Evolutionary conservation across 2,329 filamentous ascomycete species (phyloP), one percentile per base, ranked within the genome.

Genomic region (Nigrograna mackinnonii): DNA sequence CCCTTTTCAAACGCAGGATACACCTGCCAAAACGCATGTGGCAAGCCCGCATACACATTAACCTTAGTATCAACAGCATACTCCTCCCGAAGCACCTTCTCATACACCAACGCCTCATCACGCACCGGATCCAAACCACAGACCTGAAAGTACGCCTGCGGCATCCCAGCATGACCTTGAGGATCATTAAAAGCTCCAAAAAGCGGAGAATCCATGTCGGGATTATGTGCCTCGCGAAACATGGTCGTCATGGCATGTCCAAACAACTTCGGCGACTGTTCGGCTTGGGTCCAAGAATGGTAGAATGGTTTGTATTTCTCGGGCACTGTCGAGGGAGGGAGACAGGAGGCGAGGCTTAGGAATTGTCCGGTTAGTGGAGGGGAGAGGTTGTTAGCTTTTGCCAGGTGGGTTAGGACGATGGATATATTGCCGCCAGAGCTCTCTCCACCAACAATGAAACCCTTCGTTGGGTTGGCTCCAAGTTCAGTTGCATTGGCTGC

Each of bases 351-450:
- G 2, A 76, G 73, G 37, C 75, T 70, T 21, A 79, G 71, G 22
- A 73, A 70, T 11, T 72, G 54, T 0, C 75, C 76, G 0, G 75
- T 79, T 7, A 80, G 54, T 0, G 62, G 64, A 1, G 74, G 72
- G 0, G 55, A 46, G 5, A 76, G 55, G 1, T 62, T 60, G 24
- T 70, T 66, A 39, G 74, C 71, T 3, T 68, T 66, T 4, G 72
- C 66, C 0, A 72, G 49, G 39, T 77, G 71, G 1, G 73, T 66
- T 1, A 79, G 65, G 0, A 73, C 73, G 0, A 72, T 70, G 14
- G 75, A 67, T 41, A 79, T 70, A 52, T 79, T 79, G n/a, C 73
- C 78, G 4, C 77, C 77, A 0, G 76, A 76, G 2, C 72, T 77
- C 4, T 70, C 74, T 14, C 78, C 78, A 6, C 76, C 74, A 0